Percentiles rank a stretch among this genome's conserved stretches.
Evolutionary conservation across 1,139 yeast genomes (phyloP).

Genomic region (Taiozyma onychis): DNA sequence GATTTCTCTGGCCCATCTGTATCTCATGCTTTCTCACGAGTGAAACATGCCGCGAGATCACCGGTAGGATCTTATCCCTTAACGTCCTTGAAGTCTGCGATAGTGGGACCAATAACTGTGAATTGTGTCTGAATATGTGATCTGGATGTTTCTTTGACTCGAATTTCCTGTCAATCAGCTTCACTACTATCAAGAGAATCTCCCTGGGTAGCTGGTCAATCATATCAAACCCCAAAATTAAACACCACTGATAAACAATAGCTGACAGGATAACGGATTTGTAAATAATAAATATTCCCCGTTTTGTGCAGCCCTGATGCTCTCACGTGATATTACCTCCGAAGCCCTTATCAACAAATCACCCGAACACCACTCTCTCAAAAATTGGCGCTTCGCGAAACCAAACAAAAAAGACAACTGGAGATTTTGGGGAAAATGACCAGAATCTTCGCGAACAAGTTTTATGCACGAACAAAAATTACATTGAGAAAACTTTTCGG

Average conservation of each 20-base stretch:
- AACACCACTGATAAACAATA: not conserved
- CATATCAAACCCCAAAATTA: slow-evolving; percentile 3
- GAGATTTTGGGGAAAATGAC: not conserved
- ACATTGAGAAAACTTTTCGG: slow-evolving; percentile 2
- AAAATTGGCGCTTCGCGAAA: not conserved
- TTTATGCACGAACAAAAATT: not conserved
- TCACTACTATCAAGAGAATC: slow-evolving; percentile 3
- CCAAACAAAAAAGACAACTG: not conserved
- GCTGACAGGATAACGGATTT: not conserved
- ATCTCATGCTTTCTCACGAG: slow-evolving; percentile 9
- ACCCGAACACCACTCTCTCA: not conserved
- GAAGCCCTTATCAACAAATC: not conserved
- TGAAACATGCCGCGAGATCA: slow-evolving; percentile 4
- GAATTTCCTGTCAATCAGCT: not conserved
- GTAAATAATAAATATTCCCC: not conserved
- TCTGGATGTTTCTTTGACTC: slow-evolving; percentile 2
- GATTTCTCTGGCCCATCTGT: not conserved
- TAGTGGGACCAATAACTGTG: slow-evolving; percentile 4
- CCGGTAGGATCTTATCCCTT: slow-evolving; percentile 5
- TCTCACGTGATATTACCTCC: not conserved
- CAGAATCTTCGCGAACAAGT: not conserved
- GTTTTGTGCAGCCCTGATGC: not conserved
- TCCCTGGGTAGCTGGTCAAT: slow-evolving; percentile 14
- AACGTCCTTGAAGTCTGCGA: slow-evolving; percentile 8
- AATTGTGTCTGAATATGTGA: slow-evolving; percentile 7